Evolutionary conservation across 257 asterid species (phyloP), one percentile per base, ranked within the genome.

Genomic region (Salvia rosmarinus): DNA sequence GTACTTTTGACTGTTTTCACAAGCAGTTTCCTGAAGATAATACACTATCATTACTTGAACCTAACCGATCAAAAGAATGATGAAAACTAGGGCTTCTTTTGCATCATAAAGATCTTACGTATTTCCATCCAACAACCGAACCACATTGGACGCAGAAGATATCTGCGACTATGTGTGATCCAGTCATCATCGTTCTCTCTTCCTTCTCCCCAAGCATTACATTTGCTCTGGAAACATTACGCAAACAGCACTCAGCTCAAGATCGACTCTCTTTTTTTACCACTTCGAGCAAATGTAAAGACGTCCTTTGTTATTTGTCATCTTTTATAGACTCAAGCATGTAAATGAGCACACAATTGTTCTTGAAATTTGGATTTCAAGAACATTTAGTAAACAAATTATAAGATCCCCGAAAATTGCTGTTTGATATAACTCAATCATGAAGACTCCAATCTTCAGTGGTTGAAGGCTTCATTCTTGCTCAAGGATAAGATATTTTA

Each of bases 1-100:
- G 95, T 92, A 92, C 92, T 88, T 88, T 75, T 89, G 96, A 52
- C 81, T 69, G 92, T 86, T 90, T 51, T 92, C 96, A n/a, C 81
- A 87, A 16, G 98, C 98, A 77, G 79, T 80, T 78, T 84, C 96
- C 96, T 90, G 89, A 54, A 73, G 71, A 35, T 23, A 25, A 46
- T n/a, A 20, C 60, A 39, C 10, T 2, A 67, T 69, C 55, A 6
- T 47, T 54, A 42, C 51, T 30, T 20, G 14, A 39, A 7, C 50
- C 51, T 35, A 50, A 28, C 21, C 51, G 32, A 50, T 39, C 39
- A 37, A 14, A 64, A 64, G 9, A 49, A 49, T 19, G 30, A 34
- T 34, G 20, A 49, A 55, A 14, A 40, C 42, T 37, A 23, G 3
- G 0, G 8, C 2, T 14, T 3, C 0, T 10, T 63, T 68, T 35